Conservation (phyloP, 805 yeast genomes). For the Metschnikowia hibisci region DNA sequence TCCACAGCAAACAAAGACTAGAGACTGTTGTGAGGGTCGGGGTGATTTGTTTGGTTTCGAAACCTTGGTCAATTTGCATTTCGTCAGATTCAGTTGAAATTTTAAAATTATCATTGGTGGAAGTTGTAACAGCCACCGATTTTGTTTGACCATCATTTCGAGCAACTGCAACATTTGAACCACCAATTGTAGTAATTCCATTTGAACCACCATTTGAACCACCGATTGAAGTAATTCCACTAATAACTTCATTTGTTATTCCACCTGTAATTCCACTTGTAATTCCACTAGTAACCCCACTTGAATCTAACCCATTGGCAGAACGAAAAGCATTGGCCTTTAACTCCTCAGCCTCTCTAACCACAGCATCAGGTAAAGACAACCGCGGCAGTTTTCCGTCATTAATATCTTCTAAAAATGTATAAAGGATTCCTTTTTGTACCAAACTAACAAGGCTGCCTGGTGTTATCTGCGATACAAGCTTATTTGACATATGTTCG, state of each 20-base stretch:
- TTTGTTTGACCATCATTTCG: too few relatives aligned
- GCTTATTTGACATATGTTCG: conserved; percentile 42
- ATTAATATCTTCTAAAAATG: conserved; percentile 62
- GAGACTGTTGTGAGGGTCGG: conserved; percentile 39
- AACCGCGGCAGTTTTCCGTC: conserved; percentile 18
- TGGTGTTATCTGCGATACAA: conserved; percentile 52
- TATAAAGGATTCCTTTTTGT: conserved; percentile 79
- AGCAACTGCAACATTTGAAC: neutral
- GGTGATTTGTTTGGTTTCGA: conserved; percentile 33
- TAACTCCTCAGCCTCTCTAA: conserved; percentile 35
- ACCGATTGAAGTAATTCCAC: neutral
- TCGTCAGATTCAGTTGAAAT: neutral
- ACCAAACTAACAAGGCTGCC: conserved; percentile 80
- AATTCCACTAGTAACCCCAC: neutral
- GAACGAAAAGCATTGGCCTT: neutral
- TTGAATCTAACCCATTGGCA: neutral
- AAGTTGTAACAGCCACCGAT: too few relatives aligned
- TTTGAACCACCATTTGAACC: neutral
- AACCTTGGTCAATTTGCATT: conserved; percentile 1
- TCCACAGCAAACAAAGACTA: conserved; percentile 52
- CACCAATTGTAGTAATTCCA: too few relatives aligned
- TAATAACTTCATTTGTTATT: too few relatives aligned
- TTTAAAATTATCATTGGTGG: too few relatives aligned
- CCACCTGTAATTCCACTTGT: too few relatives aligned
- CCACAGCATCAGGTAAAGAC: conserved; percentile 49